Evolutionary conservation across 805 yeast species (phyloP).

Genomic region (Hanseniaspora pseudoguilliermondii): DNA sequence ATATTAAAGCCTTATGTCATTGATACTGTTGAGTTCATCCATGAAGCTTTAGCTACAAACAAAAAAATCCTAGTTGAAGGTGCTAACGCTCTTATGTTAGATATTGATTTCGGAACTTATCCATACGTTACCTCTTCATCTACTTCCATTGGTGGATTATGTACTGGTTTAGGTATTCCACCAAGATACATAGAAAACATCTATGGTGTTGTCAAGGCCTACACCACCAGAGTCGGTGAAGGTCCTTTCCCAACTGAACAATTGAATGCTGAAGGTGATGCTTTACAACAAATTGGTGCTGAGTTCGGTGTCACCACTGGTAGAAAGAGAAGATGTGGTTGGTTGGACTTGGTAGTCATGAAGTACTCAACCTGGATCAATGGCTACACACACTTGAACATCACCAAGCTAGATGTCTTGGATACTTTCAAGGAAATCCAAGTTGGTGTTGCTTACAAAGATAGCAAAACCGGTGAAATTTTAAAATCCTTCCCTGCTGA

Average conservation of each 20-base stretch:
- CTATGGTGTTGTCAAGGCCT: slow-evolving; percentile 95
- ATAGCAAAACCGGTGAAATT: slow-evolving; percentile 51
- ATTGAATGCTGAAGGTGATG: slow-evolving; percentile 73
- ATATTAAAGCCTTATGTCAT: slow-evolving; percentile 79
- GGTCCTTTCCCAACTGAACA: slow-evolving; percentile 99
- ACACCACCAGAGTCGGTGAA: slow-evolving; percentile 97
- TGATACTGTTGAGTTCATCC: slow-evolving; percentile 78
- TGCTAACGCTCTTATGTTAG: slow-evolving; percentile 96
- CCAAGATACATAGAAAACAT: slow-evolving; percentile 69
- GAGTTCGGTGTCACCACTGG: slow-evolving; percentile 98
- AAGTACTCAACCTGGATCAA: slow-evolving; percentile 83
- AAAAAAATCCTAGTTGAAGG: slow-evolving; percentile 82
- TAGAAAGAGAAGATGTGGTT: slow-evolving; percentile 97
- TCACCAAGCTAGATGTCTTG: slow-evolving; percentile 89
- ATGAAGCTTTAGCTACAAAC: slow-evolving; percentile 67
- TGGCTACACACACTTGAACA: slow-evolving; percentile 88
- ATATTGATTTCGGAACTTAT: slow-evolving; percentile 93
- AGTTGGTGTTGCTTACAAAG: slow-evolving; percentile 72
- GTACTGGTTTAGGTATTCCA: slow-evolving; percentile 94
- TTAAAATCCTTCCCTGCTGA: slow-evolving; percentile 87
- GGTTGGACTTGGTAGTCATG: slow-evolving; percentile 93
- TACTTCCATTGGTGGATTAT: slow-evolving; percentile 95
- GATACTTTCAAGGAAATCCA: slow-evolving; percentile 80
- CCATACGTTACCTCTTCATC: slow-evolving; percentile 93
- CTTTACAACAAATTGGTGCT: slow-evolving; percentile 81